These are phyloP conservation scores for Mollisia scopiformis DNA, from an alignment of 2,329 filamentous ascomycete genomes.

Conservation along the genomic window DNA sequence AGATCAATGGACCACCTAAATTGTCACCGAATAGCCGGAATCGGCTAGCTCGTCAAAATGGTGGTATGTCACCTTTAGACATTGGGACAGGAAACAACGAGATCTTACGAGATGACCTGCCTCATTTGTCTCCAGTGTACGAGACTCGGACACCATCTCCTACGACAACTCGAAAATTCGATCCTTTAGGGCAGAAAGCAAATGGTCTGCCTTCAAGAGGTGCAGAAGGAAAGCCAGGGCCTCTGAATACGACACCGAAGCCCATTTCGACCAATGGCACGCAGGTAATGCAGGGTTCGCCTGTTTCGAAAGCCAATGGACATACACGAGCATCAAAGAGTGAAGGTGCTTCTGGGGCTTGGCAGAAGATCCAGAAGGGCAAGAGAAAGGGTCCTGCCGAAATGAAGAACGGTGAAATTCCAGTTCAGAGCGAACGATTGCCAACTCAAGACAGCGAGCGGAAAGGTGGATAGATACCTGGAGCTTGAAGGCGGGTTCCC, in stretches of 20 bases:
- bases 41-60: constrained; percentile 31
- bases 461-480: constrained; percentile 55
- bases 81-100: constrained; percentile 32
- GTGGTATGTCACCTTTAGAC: constrained; percentile 35
- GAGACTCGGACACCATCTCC: constrained; percentile 75
- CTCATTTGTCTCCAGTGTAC: constrained; percentile 71
- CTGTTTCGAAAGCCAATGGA: constrained; percentile 49
- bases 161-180: constrained; percentile 58
- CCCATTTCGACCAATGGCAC: constrained; percentile 43
- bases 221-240: constrained; percentile 19
- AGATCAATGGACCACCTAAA: constrained; percentile 22
- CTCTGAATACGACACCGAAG: constrained; percentile 18
- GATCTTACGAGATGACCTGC: constrained; percentile 29
- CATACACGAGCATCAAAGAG: constrained; percentile 58
- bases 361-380: constrained; percentile 62
- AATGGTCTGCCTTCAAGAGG: not conserved
- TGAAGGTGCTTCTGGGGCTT: constrained; percentile 51
- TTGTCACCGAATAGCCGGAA: constrained; percentile 33
- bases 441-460: constrained; percentile 63
- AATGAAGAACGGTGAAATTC: constrained; percentile 48
- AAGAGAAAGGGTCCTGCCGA: constrained; percentile 51
- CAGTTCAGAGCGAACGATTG: constrained; percentile 52
- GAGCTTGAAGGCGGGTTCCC: constrained; percentile 16
- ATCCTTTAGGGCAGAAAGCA: constrained; percentile 33
- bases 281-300: constrained; percentile 11